phyloP scores from a whole-genome alignment of 1,284 basidiomycete genomes.

The Cutaneotrichosporon mucoides region DNA sequence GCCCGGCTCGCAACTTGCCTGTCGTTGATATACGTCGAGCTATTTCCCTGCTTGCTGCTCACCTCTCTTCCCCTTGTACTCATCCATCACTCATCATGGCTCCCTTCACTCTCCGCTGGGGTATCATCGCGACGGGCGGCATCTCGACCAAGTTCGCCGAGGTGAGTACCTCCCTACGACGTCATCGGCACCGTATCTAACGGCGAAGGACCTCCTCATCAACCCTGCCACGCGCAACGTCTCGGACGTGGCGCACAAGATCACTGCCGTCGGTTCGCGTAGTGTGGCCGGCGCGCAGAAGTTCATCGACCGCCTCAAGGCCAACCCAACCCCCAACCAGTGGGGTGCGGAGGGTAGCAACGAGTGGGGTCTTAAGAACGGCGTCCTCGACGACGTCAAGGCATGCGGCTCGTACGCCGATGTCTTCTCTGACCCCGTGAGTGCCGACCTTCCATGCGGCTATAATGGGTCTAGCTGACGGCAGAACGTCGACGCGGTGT shows the following conservation, averaged over 20 bases:
- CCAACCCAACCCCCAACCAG: neutral
- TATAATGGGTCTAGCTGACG: neutral
- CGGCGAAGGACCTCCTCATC: constrained; percentile 32
- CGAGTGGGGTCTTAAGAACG: constrained; percentile 35
- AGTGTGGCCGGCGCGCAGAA: constrained; percentile 63
- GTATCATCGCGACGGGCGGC: constrained; percentile 50
- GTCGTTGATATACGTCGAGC: too few relatives aligned
- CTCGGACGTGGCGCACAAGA: constrained; percentile 68
- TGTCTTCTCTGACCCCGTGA: constrained; percentile 65
- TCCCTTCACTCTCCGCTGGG: constrained; percentile 42
- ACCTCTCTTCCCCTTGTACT: neutral
- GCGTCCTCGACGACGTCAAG: constrained; percentile 52
- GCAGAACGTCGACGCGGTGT: constrained; percentile 72
- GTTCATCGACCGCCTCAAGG: constrained; percentile 58
- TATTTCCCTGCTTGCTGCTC: too few relatives aligned
- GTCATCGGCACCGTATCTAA: neutral
- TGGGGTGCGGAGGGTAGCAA: constrained; percentile 18
- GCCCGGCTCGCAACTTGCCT: neutral
- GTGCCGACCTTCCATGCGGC: constrained; percentile 18
- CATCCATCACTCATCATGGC: constrained; percentile 6
- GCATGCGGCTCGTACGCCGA: constrained; percentile 73
- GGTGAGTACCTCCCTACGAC: constrained; percentile 18
- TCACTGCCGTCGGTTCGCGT: constrained; percentile 76
- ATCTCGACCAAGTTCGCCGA: constrained; percentile 40
- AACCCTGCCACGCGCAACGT: constrained; percentile 55